Percentiles rank a stretch among this genome's conserved stretches.
Conservation (phyloP, 306 rosid genomes). For the Trifolium repens region DNA sequence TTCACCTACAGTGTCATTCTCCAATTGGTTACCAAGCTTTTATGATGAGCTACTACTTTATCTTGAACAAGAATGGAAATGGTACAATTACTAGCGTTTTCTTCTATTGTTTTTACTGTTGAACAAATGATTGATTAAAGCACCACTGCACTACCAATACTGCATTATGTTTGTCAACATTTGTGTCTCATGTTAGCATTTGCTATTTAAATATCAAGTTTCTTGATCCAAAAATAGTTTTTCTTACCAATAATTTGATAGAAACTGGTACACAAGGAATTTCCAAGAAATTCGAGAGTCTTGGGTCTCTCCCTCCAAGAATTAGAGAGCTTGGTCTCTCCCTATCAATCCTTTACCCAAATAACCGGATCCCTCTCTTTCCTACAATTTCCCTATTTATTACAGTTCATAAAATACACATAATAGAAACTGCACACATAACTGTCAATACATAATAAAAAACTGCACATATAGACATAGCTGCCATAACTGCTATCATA, state of each 20-base stretch:
- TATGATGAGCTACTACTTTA: constrained; percentile 92
- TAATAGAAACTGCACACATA: no score
- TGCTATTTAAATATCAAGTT: constrained; percentile 10
- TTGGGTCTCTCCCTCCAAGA: no score
- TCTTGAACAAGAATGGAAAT: constrained; percentile 99
- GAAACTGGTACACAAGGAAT: no score
- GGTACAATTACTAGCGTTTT: constrained; percentile 57
- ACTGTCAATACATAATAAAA: no score
- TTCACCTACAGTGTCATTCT: constrained; percentile 64
- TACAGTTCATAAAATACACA: no score
- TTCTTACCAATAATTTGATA: neutral
- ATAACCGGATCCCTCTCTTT: no score
- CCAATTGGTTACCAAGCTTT: constrained; percentile 90
- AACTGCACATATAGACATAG: no score
- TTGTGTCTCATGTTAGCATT: constrained; percentile 1
- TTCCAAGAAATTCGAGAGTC: no score
- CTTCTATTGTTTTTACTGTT: constrained; percentile 27
- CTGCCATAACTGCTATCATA: no score
- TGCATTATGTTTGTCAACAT: neutral
- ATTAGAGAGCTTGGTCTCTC: no score
- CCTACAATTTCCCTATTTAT: no score
- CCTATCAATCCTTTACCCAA: no score
- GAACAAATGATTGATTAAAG: constrained; percentile 24
- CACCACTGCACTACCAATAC: neutral
- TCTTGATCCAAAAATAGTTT: constrained; percentile 31